These are phyloP conservation scores for Tillandsia fasciculata DNA, from an alignment of 176 grass and related monocot genomes.

Conservation along the genomic window DNA sequence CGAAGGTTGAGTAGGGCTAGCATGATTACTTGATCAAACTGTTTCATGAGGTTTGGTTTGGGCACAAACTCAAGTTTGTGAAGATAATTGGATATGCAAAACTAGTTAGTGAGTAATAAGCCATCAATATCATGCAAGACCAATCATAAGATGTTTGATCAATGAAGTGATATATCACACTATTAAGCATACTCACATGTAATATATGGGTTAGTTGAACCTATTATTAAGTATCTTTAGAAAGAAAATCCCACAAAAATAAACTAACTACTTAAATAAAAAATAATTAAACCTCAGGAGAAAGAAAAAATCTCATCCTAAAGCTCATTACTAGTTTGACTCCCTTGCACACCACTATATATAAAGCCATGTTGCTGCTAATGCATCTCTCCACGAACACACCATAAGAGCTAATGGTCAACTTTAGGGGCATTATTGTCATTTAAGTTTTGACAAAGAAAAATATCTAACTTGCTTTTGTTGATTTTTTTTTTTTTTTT, in stretches of 20 bases:
- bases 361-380: not conserved
- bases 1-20: conserved; percentile 1
- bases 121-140: not conserved
- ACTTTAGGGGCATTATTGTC: conserved; percentile 8
- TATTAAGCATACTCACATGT: too few species aligned
- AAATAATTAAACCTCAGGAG: not conserved
- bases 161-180: not conserved
- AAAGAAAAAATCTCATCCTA: too few species aligned
- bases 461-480: not conserved
- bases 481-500: too few species aligned
- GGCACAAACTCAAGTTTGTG: too few species aligned
- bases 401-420: conserved; percentile 16
- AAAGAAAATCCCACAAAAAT: conserved; percentile 8
- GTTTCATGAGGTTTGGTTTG: too few species aligned
- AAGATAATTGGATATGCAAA: not conserved
- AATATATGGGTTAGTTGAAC: not conserved
- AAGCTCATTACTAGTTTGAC: conserved; percentile 16
- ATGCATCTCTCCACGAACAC: conserved; percentile 13
- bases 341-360: conserved; percentile 17
- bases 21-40: conserved; percentile 1
- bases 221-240: conserved; percentile 1
- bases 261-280: not conserved
- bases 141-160: conserved; percentile 10
- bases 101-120: not conserved
- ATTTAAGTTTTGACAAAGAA: conserved; percentile 7